These are phyloP conservation scores for Myxozyma mucilagina DNA, from an alignment of 805 yeast genomes.

Conservation along the genomic window DNA sequence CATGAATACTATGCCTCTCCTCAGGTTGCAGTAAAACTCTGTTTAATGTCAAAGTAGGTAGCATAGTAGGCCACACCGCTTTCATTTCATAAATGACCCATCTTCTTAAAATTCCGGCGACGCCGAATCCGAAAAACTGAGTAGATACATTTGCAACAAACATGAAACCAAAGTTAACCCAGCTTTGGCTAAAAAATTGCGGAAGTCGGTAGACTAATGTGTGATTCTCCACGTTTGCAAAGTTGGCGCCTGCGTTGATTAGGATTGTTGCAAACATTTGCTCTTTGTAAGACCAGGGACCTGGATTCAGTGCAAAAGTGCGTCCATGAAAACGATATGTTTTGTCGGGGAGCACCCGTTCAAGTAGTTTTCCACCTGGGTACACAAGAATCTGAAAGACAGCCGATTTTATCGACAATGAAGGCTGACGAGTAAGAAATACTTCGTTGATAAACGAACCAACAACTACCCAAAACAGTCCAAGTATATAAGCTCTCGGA, in stretches of 20 bases:
- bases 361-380: slow-evolving; percentile 53
- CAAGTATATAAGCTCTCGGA: slow-evolving; percentile 54
- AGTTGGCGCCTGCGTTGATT: slow-evolving; percentile 24
- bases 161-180: slow-evolving; percentile 50
- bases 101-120: slow-evolving; percentile 41
- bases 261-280: slow-evolving; percentile 59
- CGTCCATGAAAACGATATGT: slow-evolving; percentile 37
- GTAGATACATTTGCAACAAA: slow-evolving; percentile 54
- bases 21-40: slow-evolving; percentile 48
- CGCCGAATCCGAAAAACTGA: slow-evolving; percentile 64
- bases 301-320: slow-evolving; percentile 53
- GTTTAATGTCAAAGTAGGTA: slow-evolving; percentile 59
- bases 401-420: slow-evolving; percentile 57
- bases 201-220: slow-evolving; percentile 34
- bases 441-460: slow-evolving; percentile 60
- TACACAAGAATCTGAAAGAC: slow-evolving; percentile 65
- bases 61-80: slow-evolving; percentile 65
- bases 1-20: slow-evolving; percentile 45
- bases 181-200: slow-evolving; percentile 39
- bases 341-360: slow-evolving; percentile 16
- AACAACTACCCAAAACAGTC: slow-evolving; percentile 52
- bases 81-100: slow-evolving; percentile 57
- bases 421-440: slow-evolving; percentile 61
- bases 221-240: slow-evolving; percentile 48
- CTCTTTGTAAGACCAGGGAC: slow-evolving; percentile 61